Evolutionary conservation across 1,284 basidiomycete genomes (phyloP), one percentile per base, ranked within the genome.

Genomic region (Malassezia cuniculi): DNA sequence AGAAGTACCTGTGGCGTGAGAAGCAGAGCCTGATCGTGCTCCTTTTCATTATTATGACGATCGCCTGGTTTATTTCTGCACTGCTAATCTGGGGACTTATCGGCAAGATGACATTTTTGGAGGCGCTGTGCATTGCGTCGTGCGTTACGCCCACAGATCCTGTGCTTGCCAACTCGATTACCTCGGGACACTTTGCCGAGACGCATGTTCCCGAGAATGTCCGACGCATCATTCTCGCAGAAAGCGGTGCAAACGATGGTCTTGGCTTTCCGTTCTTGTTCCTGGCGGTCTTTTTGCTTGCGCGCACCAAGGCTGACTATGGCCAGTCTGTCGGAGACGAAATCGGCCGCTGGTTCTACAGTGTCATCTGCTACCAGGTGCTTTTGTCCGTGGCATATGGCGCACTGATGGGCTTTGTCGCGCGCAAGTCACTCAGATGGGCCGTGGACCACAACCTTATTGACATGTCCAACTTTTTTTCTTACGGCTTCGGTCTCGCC

Each of bases 101-200:
- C 17, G 63, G 61, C 7, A 39, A 49, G 19, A 39, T 71, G 25
- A 66, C 63, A 11, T 70, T 59, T 31, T 50, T 70, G 25, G 69
- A 71, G 40, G 49, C 60, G 16, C 51, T 71, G 5, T 55, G 54
- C 44, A 68, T 71, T 26, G 59, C 66, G 0, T 66, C 70, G 2
- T 65, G 66, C 28, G 55, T 71, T 17, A 70, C 70, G 0, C 70
- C 70, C 5, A 71, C 70, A 5, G 70, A 71, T 35, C 69, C 69
- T 1, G 68, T 70, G 11, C 48, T 70, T 8, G 61, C 68, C 19
- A 53, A 57, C 39, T 58, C 59, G 12, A 67, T 70, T 41, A 68
- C 68, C 19, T 63, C 64, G 22, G 69, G 69, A 2, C 45, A 57
- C 2, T 70, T 55, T 32, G 70, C 70, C 0, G 68, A 71, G 33